These are phyloP conservation scores for Rhododendron henanense DNA, from an alignment of 148 eudicot genomes.

Conservation along the genomic window DNA sequence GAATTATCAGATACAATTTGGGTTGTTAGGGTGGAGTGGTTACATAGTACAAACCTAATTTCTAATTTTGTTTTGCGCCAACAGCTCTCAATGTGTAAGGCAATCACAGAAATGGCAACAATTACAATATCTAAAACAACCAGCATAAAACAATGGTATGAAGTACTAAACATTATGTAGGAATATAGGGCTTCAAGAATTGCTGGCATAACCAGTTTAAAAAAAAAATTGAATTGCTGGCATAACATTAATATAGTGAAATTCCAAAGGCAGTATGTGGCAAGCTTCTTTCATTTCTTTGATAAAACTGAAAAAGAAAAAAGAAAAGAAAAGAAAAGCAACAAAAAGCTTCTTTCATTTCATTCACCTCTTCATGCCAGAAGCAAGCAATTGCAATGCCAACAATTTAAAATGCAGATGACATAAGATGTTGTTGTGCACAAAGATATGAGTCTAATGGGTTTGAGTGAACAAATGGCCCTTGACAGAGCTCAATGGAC, in stretches of 20 bases:
- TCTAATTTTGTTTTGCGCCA: background rate
- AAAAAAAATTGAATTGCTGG: background rate
- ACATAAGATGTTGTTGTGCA: background rate
- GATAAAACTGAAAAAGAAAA: background rate
- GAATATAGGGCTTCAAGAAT: background rate
- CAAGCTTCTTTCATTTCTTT: background rate
- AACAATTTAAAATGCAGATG: background rate
- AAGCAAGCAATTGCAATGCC: background rate
- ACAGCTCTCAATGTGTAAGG: background rate
- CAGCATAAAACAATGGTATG: background rate
- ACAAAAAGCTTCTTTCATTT: background rate
- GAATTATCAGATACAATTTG: background rate
- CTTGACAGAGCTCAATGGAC: too few relatives aligned
- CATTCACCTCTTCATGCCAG: constrained; percentile 5
- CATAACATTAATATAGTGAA: background rate
- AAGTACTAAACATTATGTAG: background rate
- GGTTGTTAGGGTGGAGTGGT: background rate
- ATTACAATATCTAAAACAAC: background rate
- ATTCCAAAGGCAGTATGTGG: background rate
- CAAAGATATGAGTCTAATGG: too few relatives aligned
- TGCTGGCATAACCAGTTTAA: background rate
- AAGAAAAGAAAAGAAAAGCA: background rate
- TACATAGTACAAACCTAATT: background rate
- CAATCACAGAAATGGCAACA: background rate
- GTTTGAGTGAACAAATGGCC: too few relatives aligned